Percentiles rank a stretch among this genome's conserved stretches.
Evolutionary conservation across 768 basidiomycete species (phyloP).

Genomic region (Mycena rebaudengoi): DNA sequence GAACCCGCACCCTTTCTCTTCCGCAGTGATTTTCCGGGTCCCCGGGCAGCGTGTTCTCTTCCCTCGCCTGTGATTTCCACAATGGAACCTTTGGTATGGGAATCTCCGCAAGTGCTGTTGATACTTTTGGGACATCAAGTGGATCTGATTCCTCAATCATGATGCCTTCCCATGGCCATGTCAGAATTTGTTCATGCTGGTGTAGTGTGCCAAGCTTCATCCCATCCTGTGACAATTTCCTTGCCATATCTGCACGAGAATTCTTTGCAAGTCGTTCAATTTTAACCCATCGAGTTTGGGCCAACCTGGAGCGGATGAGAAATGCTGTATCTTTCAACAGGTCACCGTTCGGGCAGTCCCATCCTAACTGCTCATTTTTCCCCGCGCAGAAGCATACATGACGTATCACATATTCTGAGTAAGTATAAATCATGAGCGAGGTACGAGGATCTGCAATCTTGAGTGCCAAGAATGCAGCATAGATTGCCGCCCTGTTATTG

Average conservation of each 20-base stretch:
- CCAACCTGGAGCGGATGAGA: neutral
- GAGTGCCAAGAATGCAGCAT: neutral
- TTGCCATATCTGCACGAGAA: neutral
- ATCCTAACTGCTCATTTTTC: neutral
- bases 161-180: neutral
- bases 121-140: neutral
- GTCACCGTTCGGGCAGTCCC: neutral
- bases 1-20: neutral
- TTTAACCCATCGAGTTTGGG: neutral
- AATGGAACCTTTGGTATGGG: neutral
- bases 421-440: neutral
- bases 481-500: neutral
- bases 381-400: slow-evolving; percentile 4
- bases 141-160: neutral
- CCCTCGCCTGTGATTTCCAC: neutral
- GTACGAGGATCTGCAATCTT: neutral
- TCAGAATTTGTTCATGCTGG: neutral
- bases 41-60: neutral
- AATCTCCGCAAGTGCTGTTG: neutral
- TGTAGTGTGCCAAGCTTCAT: neutral
- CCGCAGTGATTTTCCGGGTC: neutral
- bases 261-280: neutral
- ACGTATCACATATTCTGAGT: neutral
- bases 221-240: neutral
- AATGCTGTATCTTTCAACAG: neutral